Conservation (phyloP, 805 yeast species). For the Spathaspora sp. region DNA sequence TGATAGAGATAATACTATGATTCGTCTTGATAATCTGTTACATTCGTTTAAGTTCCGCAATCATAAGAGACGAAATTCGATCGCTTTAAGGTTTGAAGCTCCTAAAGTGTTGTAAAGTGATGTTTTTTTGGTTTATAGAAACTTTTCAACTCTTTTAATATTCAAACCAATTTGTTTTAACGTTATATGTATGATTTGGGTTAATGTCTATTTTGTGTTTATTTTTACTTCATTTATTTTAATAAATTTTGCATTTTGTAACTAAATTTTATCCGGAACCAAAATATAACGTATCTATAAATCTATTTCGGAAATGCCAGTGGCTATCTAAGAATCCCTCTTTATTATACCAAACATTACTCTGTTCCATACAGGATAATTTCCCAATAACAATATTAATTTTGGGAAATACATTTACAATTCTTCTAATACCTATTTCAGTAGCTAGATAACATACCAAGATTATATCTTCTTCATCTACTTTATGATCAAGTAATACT, state of each 20-base stretch:
- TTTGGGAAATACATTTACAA: constrained; percentile 68
- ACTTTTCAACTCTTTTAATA: neutral
- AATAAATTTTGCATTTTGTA: neutral
- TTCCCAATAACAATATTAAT: constrained; percentile 70
- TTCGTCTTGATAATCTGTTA: constrained; percentile 1
- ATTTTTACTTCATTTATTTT: neutral
- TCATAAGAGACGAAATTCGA: constrained; percentile 43
- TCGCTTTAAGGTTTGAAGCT: constrained; percentile 43
- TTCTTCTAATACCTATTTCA: constrained; percentile 70
- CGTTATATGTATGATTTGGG: neutral
- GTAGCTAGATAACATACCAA: constrained; percentile 74
- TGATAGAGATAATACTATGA: neutral
- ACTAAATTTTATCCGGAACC: constrained; percentile 46
- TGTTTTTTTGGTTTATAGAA: neutral
- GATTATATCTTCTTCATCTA: constrained; percentile 56
- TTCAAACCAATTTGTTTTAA: neutral
- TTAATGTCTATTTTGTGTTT: neutral
- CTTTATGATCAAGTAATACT: constrained; percentile 78
- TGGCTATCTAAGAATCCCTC: constrained; percentile 45
- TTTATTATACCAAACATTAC: constrained; percentile 20
- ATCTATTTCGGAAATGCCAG: constrained; percentile 63
- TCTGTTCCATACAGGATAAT: constrained; percentile 40
- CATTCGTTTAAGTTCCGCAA: constrained; percentile 14
- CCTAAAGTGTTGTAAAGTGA: constrained; percentile 17
- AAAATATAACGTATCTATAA: constrained; percentile 72